Evolutionary conservation across 352 stramenopile genomes (phyloP), one percentile per base, ranked within the genome.

Genomic region (Chrysophaeum taylorii): DNA sequence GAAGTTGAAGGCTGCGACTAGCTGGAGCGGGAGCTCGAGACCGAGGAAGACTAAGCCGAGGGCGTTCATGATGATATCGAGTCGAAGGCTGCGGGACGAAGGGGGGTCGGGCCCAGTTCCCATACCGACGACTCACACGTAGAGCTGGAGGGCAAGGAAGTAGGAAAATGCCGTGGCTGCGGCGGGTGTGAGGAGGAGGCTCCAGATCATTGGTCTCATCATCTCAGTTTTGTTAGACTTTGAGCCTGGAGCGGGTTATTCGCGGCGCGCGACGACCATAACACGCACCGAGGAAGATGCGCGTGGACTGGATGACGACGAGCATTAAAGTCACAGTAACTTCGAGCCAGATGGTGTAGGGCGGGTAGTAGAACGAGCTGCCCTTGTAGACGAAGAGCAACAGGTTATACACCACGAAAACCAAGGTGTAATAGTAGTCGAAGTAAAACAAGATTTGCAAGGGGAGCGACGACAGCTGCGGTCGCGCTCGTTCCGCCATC

Each of bases 141-240:
- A 82, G 37, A 75, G 80, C 57, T 82, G 75, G n/a, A 78, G 27
- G 45, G 71, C 33, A 14, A 82, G 45, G 42, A 82, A 82, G 69
- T 77, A 81, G 29, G 57, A 38, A 63, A 75, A 82, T 2, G 57
- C 57, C 5, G 57, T 66, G 33, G 27, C 57, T 9, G 15, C 36
- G 35, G 2, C 15, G 5, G 57, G 57, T 36, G 33, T 66, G 35
- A 66, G 52, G 2, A 63, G n/a, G 27, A 63, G 52, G 27, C 27
- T 72, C 77, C 69, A 81, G 48, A 77, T 70, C 37, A 82, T 63
- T n/a, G 77, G 75, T 31, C 64, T 29, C 25, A 77, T 64, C 68
- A 79, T 70, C 50, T 81, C 77, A 15, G 73, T 79, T 62, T 79
- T 82, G 60, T 82, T 82, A 21, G 75, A 76, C 66, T 69, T 72